Conservation (phyloP, 768 basidiomycete species). For the Kwoniella mangroviensis region DNA sequence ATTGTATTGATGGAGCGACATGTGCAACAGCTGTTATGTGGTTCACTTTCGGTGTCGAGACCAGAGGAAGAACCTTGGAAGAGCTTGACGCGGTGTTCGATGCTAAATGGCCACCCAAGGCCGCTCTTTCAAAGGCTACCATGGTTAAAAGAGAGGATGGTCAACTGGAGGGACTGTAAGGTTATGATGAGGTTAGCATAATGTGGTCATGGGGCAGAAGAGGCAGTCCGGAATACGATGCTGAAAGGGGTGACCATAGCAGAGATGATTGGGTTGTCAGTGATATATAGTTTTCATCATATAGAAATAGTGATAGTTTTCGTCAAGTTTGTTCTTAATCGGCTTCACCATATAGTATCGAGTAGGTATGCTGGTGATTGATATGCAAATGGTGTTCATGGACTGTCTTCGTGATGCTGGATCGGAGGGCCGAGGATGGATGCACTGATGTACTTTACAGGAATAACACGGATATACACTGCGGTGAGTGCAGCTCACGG, state of each 20-base stretch:
- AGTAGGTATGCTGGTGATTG: too few species aligned
- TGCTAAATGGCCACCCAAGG: slow-evolving; percentile 46
- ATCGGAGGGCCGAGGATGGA: not conserved
- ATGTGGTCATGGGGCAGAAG: too few species aligned
- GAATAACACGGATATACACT: not conserved
- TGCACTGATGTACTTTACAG: not conserved
- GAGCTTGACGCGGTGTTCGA: slow-evolving; percentile 57
- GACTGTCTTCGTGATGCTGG: too few species aligned
- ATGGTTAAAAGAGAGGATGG: slow-evolving; percentile 32
- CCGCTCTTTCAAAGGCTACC: slow-evolving; percentile 9
- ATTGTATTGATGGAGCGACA: not conserved
- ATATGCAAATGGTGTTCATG: not conserved
- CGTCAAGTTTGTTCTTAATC: too few species aligned
- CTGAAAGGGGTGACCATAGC: too few species aligned
- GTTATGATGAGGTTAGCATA: not conserved
- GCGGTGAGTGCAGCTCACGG: not conserved
- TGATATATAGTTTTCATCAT: not conserved
- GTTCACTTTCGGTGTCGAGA: slow-evolving; percentile 53
- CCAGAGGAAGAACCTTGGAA: slow-evolving; percentile 55
- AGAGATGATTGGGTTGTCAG: not conserved
- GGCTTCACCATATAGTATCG: too few species aligned
- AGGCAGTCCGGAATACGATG: too few species aligned
- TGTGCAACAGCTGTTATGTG: slow-evolving; percentile 35
- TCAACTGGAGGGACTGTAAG: slow-evolving; percentile 43
- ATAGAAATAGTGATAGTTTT: not conserved